Base-by-base conservation (phyloP, 129 eudicot species). In the Arctium lappa region DNA sequence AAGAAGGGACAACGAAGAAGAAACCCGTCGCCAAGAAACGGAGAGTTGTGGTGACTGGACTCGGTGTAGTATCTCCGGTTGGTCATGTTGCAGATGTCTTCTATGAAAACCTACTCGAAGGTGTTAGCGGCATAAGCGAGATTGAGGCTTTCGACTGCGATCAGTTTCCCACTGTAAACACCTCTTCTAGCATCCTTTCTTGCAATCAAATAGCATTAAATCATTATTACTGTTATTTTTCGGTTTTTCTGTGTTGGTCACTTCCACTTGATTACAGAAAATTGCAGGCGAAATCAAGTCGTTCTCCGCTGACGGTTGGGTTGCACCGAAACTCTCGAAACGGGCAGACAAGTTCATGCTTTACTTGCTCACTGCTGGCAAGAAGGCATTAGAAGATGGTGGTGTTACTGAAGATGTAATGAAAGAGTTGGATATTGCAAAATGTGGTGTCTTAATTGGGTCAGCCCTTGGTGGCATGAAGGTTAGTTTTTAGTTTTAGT, bases 331-430 rank as follows among this genome's bases (percentile, higher is more conserved):
- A 50, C 87, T 87, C 34, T 84, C 90, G 0, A 87, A 81, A 81
- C 78, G 90, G 81, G 82, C 42, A 3, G 90, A 87, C 71, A 87
- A 77, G 70, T 87, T 84, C 75, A 87, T 85, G 86, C 88, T 88
- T 79, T 82, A 82, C 81, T 72, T 82, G 74, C 74, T 84, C 22
- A 85, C 88, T 39, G 85, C 88, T 46, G 86, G 88, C 79, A 84
- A 88, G 79, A 88, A 88, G 53, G 90, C 88, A 1, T 74, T 84
- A 75, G 88, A 71, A 85, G 88, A 85, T 75, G 91, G 85, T n/a
- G 91, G 91, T 66, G 79, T 87, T 75, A 87, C 87, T 1, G 62
- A 80, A 76, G 83, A 87, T 62, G 86, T 83, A 15, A 80, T 87
- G 80, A 76, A 76, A 30, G 83, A 87, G 48, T 76, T 87, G 1